These are phyloP conservation scores for Rhizoclosmatium sp. DNA, from an alignment of 192 early-diverging fungal genomes.

Conservation along the genomic window DNA sequence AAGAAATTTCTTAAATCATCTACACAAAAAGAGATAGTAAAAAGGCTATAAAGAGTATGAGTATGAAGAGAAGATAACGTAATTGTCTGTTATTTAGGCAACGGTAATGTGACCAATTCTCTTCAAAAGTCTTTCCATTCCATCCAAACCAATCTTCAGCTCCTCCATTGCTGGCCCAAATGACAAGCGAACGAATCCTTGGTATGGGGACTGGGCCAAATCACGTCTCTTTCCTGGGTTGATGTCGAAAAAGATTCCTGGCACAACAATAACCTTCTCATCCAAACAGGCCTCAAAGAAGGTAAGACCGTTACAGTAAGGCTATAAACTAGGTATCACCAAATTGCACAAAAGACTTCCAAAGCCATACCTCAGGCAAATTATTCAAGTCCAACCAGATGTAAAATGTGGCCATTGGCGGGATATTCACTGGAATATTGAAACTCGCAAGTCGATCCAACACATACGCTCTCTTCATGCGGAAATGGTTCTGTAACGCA, in stretches of 20 bases:
- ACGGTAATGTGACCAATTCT: conserved; percentile 22
- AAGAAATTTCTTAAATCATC: too few relatives aligned
- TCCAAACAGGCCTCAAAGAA: conserved; percentile 65
- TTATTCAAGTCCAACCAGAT: conserved; percentile 59
- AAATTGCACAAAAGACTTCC: not conserved
- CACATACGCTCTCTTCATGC: conserved; percentile 58
- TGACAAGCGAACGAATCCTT: conserved; percentile 62
- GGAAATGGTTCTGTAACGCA: conserved; percentile 57
- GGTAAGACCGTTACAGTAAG: conserved; percentile 58
- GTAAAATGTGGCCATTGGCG: conserved; percentile 64
- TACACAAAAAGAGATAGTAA: too few relatives aligned
- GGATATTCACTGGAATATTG: conserved; percentile 46
- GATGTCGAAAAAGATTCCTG: conserved; percentile 66
- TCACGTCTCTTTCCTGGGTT: conserved; percentile 64
- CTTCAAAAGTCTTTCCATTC: conserved; percentile 50
- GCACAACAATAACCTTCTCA: conserved; percentile 60
- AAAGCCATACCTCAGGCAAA: conserved; percentile 37
- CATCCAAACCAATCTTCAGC: conserved; percentile 54
- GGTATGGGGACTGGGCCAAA: conserved; percentile 60
- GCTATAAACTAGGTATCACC: conserved; percentile 10
- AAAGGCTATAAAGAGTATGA: too few relatives aligned
- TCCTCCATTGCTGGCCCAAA: conserved; percentile 64
- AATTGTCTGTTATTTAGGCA: too few relatives aligned
- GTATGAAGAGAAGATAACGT: too few relatives aligned
- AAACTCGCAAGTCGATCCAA: conserved; percentile 47